Evolutionary conservation across 2,329 filamentous ascomycete species (phyloP).

Genomic region (Hymenoscyphus scutula): DNA sequence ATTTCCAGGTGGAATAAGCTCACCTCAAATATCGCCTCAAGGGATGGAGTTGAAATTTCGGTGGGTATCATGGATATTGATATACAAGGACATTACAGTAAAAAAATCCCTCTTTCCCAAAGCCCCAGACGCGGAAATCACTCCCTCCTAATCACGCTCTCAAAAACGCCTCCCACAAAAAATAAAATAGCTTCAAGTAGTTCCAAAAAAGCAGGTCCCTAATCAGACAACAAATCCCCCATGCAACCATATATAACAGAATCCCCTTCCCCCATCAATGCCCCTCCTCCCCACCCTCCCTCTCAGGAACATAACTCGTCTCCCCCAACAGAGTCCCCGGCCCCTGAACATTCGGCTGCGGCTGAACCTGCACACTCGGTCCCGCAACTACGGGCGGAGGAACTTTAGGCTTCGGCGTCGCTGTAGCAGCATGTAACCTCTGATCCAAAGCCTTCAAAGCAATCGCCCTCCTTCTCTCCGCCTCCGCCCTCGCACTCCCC

Average conservation of each 20-base stretch:
- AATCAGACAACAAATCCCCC: no score
- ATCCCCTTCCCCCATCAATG: slow-evolving; percentile 8
- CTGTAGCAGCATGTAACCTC: slow-evolving; percentile 79
- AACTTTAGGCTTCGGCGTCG: slow-evolving; percentile 41
- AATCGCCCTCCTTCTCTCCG: slow-evolving; percentile 82
- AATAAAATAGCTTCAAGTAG: no score
- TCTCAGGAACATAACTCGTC: slow-evolving; percentile 67
- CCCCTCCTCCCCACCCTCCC: slow-evolving; percentile 41
- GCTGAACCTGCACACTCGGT: slow-evolving; percentile 57
- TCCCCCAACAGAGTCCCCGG: slow-evolving; percentile 61
- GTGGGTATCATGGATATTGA: no score
- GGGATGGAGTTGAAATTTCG: no score
- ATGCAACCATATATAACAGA: neutral
- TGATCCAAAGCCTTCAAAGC: slow-evolving; percentile 92
- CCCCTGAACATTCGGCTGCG: slow-evolving; percentile 53
- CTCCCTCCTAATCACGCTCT: no score
- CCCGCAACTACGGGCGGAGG: slow-evolving; percentile 44
- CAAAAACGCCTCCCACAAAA: no score
- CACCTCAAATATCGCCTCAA: no score
- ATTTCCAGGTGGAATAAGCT: no score
- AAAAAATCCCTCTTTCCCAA: no score
- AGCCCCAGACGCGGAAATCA: no score
- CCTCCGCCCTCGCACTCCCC: slow-evolving; percentile 79
- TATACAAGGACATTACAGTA: no score
- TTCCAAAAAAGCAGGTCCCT: no score